Percentiles rank a stretch among this genome's conserved stretches.
Conservation (phyloP, 768 basidiomycete genomes). For the Lactarius evosmus region DNA sequence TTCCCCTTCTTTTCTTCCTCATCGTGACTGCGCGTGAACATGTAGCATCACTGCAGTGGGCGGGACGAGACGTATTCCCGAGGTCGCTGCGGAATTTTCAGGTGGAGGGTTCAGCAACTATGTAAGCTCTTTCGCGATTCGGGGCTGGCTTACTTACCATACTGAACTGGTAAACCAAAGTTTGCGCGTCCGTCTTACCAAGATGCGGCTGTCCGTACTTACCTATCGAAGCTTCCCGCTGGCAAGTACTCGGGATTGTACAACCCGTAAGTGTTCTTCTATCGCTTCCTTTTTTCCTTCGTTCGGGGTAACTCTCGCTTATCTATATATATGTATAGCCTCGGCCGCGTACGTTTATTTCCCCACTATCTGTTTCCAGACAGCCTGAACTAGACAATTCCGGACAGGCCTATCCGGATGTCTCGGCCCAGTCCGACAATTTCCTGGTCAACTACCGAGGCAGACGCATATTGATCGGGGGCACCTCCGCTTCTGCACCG, state of each 20-base stretch:
- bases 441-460: constrained; percentile 47
- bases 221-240: constrained; percentile 42
- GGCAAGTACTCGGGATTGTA: constrained; percentile 52
- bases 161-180: constrained; percentile 38
- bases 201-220: constrained; percentile 40
- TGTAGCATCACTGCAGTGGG: constrained; percentile 69
- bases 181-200: constrained; percentile 55
- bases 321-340: not conserved
- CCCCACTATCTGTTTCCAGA: not conserved
- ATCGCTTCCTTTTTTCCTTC: not conserved
- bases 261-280: constrained; percentile 50
- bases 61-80: constrained; percentile 57
- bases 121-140: constrained; percentile 37
- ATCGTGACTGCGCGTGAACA: not conserved
- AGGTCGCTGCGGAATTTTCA: constrained; percentile 57
- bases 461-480: constrained; percentile 32
- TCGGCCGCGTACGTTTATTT: constrained; percentile 48
- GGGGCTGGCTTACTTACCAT: not conserved
- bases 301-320: not conserved
- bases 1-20: not conserved
- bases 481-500: constrained; percentile 65
- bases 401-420: constrained; percentile 57
- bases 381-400: constrained; percentile 7
- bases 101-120: constrained; percentile 76
- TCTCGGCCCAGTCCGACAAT: constrained; percentile 53